phyloP scores from a whole-genome alignment of 2,329 filamentous ascomycete species.

The Metarhizium humberi region DNA sequence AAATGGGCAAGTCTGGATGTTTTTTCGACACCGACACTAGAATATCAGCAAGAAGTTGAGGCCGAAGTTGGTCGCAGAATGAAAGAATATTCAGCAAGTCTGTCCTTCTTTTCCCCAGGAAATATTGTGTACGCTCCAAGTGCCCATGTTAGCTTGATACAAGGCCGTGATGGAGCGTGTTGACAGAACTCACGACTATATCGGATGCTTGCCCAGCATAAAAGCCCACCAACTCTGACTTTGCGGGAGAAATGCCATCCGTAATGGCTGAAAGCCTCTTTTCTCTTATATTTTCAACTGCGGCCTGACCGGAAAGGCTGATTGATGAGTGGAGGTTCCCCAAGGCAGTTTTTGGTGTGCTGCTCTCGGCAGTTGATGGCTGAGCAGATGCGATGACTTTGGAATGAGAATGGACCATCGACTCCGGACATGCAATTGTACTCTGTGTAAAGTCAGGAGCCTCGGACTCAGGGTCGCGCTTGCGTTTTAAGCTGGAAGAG shows the following conservation, averaged over 20 bases:
- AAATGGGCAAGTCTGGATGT: conserved; percentile 33
- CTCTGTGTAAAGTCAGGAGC: conserved; percentile 21
- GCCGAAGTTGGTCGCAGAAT: conserved; percentile 30
- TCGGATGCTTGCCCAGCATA: conserved; percentile 23
- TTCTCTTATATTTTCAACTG: conserved; percentile 20
- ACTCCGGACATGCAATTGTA: conserved; percentile 20
- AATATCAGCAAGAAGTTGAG: conserved; percentile 31
- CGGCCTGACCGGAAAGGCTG: conserved; percentile 6
- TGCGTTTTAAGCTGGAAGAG: conserved; percentile 16
- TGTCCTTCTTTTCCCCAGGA: conserved; percentile 24
- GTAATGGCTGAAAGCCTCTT: conserved; percentile 24
- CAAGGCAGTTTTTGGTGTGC: not conserved
- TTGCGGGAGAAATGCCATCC: conserved; percentile 21
- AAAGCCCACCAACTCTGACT: conserved; percentile 29
- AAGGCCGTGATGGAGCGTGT: not conserved
- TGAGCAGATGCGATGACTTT: not conserved
- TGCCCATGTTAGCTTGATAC: not conserved
- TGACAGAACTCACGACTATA: conserved; percentile 20
- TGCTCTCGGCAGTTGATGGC: not conserved
- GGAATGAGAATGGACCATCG: not conserved
- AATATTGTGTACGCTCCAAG: conserved; percentile 28
- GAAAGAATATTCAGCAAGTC: conserved; percentile 31
- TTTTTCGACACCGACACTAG: conserved; percentile 32
- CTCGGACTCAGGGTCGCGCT: conserved; percentile 12
- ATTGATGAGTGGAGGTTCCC: conserved; percentile 4